Percentiles rank a stretch among this genome's conserved stretches.
phyloP scores from a whole-genome alignment of 768 basidiomycete species.

The Podaxis rugospora region DNA sequence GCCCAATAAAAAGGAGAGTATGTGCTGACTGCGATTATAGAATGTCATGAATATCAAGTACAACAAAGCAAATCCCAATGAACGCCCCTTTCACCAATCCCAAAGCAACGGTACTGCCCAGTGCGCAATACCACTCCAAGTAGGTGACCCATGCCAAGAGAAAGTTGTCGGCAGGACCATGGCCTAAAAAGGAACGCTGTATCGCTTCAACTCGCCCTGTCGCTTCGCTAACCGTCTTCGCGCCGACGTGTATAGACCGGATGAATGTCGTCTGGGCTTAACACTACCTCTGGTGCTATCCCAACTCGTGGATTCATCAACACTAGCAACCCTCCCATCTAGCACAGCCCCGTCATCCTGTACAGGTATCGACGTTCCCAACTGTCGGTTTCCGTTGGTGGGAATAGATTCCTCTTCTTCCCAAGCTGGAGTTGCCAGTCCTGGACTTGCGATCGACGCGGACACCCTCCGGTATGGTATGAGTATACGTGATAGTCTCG shows the following conservation, averaged over 20 bases:
- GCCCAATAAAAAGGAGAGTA: neutral
- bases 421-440: neutral
- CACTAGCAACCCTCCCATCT: neutral
- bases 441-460: neutral
- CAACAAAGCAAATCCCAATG: neutral
- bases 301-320: neutral
- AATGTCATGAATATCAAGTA: neutral
- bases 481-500: constrained; percentile 1
- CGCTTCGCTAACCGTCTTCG: constrained; percentile 5
- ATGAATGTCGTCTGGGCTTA: neutral
- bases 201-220: constrained; percentile 1
- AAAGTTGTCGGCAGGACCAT: constrained; percentile 7
- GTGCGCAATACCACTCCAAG: constrained; percentile 7
- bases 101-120: neutral
- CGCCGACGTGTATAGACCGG: neutral
- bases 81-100: neutral
- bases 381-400: neutral
- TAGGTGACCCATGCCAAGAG: constrained; percentile 6
- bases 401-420: neutral
- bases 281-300: neutral
- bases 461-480: neutral
- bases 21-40: neutral
- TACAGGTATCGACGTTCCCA: neutral
- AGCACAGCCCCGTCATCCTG: neutral
- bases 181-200: neutral